Conservation (phyloP, 2,329 filamentous ascomycete species). For the Aulographum hederae region DNA sequence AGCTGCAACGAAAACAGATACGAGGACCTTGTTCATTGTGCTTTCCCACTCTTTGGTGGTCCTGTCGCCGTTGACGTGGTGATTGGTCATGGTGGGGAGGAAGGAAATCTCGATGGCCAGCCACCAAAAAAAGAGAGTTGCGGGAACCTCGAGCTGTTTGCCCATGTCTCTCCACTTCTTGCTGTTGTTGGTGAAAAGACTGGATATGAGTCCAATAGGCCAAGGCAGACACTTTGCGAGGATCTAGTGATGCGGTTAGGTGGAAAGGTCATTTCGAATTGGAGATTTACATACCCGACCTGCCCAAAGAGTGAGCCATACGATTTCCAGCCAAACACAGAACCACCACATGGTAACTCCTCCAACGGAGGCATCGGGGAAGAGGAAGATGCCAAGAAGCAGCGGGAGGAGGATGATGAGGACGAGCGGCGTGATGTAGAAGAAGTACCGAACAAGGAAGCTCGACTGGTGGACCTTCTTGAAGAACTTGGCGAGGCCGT, state of each 20-base stretch:
- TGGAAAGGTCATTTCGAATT: no score
- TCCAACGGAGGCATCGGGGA: slow-evolving; percentile 43
- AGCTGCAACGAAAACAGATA: slow-evolving; percentile 64
- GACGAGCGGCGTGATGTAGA: slow-evolving; percentile 50
- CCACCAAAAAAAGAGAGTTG: slow-evolving; percentile 83
- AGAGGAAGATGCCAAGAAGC: slow-evolving; percentile 43
- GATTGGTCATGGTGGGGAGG: slow-evolving; percentile 58
- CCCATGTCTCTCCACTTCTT: slow-evolving; percentile 92
- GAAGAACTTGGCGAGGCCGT: slow-evolving; percentile 42
- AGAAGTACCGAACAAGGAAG: slow-evolving; percentile 49
- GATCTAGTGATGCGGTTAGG: no score
- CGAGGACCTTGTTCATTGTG: slow-evolving; percentile 69
- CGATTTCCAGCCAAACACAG: slow-evolving; percentile 81
- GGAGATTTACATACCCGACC: no score
- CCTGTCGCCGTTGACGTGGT: slow-evolving; percentile 35
- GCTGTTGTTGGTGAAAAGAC: slow-evolving; percentile 64
- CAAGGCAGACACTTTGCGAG: slow-evolving; percentile 46
- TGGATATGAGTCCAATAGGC: slow-evolving; percentile 44
- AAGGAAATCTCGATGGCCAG: slow-evolving; percentile 75
- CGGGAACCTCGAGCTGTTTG: slow-evolving; percentile 66
- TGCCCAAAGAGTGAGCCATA: slow-evolving; percentile 85
- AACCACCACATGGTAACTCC: slow-evolving; percentile 78
- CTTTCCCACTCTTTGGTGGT: slow-evolving; percentile 49
- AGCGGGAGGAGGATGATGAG: slow-evolving; percentile 49
- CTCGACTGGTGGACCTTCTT: slow-evolving; percentile 47